These are phyloP conservation scores for Saccharomycopsis crataegensis DNA, from an alignment of 1,139 yeast genomes.

Conservation along the genomic window DNA sequence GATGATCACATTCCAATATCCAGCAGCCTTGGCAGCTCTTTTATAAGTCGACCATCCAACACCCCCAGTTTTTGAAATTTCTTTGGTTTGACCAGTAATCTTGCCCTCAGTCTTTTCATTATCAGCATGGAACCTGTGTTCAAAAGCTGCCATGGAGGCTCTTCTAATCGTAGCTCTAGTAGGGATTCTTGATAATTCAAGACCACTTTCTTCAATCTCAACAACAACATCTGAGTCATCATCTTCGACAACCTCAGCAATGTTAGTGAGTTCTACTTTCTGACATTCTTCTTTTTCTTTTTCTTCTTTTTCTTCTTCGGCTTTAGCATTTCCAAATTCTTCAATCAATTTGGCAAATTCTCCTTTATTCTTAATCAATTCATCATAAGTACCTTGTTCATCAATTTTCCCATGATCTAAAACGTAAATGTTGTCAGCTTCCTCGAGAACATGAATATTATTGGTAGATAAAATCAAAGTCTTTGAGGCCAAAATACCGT, in stretches of 20 bases:
- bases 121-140: slow-evolving; percentile 23
- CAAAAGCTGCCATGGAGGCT: slow-evolving; percentile 53
- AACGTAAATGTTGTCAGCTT: slow-evolving; percentile 47
- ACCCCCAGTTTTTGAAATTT: slow-evolving; percentile 48
- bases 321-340: slow-evolving; percentile 43
- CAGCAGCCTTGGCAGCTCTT: slow-evolving; percentile 63
- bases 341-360: slow-evolving; percentile 32
- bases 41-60: slow-evolving; percentile 58
- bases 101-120: slow-evolving; percentile 21
- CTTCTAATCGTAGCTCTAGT: slow-evolving; percentile 38
- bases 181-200: slow-evolving; percentile 7
- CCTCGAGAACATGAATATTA: slow-evolving; percentile 52
- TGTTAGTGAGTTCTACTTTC: background rate
- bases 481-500: slow-evolving; percentile 74
- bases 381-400: slow-evolving; percentile 54
- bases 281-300: slow-evolving; percentile 5
- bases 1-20: slow-evolving; percentile 41
- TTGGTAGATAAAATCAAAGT: slow-evolving; percentile 60
- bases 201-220: slow-evolving; percentile 13
- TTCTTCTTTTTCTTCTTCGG: slow-evolving; percentile 21
- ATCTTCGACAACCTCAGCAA: slow-evolving; percentile 5
- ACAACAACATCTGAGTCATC: slow-evolving; percentile 6
- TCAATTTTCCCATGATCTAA: slow-evolving; percentile 52
- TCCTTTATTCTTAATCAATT: slow-evolving; percentile 29
- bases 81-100: slow-evolving; percentile 34